Evolutionary conservation across 176 grass and related monocot genomes (phyloP), one percentile per base, ranked within the genome.

Genomic region (Otatea glauca): DNA sequence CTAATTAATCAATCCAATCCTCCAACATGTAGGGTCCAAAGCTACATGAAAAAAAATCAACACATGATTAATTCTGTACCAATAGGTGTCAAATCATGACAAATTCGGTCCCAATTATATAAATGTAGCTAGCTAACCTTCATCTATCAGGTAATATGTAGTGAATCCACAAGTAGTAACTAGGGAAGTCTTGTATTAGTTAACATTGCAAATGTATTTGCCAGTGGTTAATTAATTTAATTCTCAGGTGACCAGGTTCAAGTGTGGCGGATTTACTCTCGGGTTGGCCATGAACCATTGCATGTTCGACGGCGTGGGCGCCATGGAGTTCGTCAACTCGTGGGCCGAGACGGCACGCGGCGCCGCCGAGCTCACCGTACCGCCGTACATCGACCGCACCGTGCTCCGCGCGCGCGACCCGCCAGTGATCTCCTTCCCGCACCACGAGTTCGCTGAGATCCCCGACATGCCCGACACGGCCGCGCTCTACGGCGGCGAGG

Each of bases 301-400:
- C 89, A 99, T 99, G 91, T 94, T 99, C 71, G 96, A 96, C 59
- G 93, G 96, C 25, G 75, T 99, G 10, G 89, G 89, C 15, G 96
- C 96, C 20, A 99, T 99, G 96, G 96, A 96, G 81, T 99, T 99
- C 79, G 96, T 99, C 43, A 93, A 88, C 83, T 99, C 96, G 34
- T 99, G 93, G 96, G 96, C 85, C 4, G 92, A 99, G 83, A 99
- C 90, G 21, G 96, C 96, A 3, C 86, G 93, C 9, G 93, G 93
- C 51, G 89, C 82, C 35, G 56, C 71, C 20, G 85, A 91, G 72
- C 83, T 99, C 64, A 89, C 86, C 0, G 81, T 94, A 17, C 91
- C 93, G 23, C 96, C 96, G 0, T 81, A 88, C 91, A 58, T 99
- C 2, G 93, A 99, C 84, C 93, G 96, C 21, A 64, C 69, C 7